A percentile compares a stretch with the other conserved stretches of the same genome.
Conservation (phyloP, 495 filamentous ascomycete species). For the Penicillium psychrofluorescens region DNA sequence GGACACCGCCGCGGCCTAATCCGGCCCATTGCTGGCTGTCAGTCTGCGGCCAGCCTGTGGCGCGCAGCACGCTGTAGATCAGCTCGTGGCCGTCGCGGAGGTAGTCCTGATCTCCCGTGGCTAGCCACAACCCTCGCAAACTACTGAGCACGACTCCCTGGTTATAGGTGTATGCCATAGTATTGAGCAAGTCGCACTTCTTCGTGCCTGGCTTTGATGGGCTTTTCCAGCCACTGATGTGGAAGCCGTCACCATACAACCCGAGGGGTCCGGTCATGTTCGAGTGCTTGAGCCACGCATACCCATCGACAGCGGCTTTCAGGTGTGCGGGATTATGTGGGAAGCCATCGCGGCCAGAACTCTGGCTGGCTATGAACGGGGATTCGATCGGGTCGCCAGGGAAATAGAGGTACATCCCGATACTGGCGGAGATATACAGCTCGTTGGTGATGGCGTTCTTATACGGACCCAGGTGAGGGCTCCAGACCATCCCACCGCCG, state of each 20-base stretch:
- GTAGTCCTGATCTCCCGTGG: constrained; percentile 58
- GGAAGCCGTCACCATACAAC: constrained; percentile 84
- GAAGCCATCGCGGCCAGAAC: too few relatives aligned
- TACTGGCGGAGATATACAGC: constrained; percentile 74
- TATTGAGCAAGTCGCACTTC: constrained; percentile 70
- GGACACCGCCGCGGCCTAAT: constrained; percentile 67
- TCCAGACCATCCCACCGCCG: constrained; percentile 91
- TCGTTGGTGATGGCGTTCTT: constrained; percentile 98
- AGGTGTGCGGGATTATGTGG: constrained; percentile 61
- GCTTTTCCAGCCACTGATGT: constrained; percentile 61
- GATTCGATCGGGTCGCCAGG: constrained; percentile 68
- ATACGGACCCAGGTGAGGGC: constrained; percentile 71
- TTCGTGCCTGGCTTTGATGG: constrained; percentile 38
- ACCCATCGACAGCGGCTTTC: constrained; percentile 64
- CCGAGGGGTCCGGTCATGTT: constrained; percentile 80
- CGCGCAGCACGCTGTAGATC: constrained; percentile 60
- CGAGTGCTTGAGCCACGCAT: constrained; percentile 68
- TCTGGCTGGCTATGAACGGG: constrained; percentile 44
- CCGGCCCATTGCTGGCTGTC: constrained; percentile 54
- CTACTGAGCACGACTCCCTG: constrained; percentile 90
- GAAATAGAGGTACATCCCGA: constrained; percentile 87
- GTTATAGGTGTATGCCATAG: constrained; percentile 94
- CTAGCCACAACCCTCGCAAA: constrained; percentile 69
- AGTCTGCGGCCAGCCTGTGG: constrained; percentile 62
- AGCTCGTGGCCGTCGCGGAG: constrained; percentile 74